These are phyloP conservation scores for Pythium rishiriense DNA, from an alignment of 352 stramenopile genomes.

Conservation along the genomic window DNA sequence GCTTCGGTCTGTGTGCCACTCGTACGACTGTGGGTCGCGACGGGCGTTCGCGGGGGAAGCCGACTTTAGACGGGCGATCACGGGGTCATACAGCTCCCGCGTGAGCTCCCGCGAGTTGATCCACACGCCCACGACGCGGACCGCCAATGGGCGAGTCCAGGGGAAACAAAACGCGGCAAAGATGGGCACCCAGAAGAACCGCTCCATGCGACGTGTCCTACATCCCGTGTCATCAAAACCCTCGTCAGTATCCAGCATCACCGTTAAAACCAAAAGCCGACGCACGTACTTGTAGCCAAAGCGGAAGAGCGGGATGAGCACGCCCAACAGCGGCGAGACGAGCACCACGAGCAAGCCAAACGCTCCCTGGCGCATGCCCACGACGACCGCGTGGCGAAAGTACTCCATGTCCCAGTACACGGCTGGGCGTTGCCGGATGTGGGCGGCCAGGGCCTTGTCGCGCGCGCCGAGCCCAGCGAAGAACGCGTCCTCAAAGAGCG, in stretches of 20 bases:
- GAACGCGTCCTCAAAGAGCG: constrained; percentile 71
- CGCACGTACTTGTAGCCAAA: constrained; percentile 59
- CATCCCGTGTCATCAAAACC: not conserved
- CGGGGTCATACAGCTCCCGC: constrained; percentile 69
- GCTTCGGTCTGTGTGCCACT: constrained; percentile 60
- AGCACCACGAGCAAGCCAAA: constrained; percentile 58
- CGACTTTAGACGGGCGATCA: constrained; percentile 65
- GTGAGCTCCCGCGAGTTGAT: constrained; percentile 63
- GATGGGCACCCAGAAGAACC: constrained; percentile 56
- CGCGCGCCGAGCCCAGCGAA: constrained; percentile 56
- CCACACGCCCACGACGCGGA: constrained; percentile 51
- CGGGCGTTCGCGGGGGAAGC: constrained; percentile 35
- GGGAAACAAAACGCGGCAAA: constrained; percentile 56
- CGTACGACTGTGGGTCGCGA: constrained; percentile 28
- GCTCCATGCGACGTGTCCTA: constrained; percentile 72
- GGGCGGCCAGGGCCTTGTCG: constrained; percentile 38
- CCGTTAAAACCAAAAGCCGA: not conserved
- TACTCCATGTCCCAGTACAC: constrained; percentile 82
- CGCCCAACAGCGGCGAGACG: constrained; percentile 48
- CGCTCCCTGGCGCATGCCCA: constrained; percentile 43
- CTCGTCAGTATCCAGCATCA: not conserved
- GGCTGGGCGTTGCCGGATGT: constrained; percentile 50
- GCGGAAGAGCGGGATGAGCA: constrained; percentile 50
- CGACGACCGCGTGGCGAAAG: constrained; percentile 46
- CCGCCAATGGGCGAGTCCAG: constrained; percentile 36